Evolutionary conservation across 257 asterid species (phyloP), one percentile per base, ranked within the genome.

Genomic region (Nicotiana benthamiana): DNA sequence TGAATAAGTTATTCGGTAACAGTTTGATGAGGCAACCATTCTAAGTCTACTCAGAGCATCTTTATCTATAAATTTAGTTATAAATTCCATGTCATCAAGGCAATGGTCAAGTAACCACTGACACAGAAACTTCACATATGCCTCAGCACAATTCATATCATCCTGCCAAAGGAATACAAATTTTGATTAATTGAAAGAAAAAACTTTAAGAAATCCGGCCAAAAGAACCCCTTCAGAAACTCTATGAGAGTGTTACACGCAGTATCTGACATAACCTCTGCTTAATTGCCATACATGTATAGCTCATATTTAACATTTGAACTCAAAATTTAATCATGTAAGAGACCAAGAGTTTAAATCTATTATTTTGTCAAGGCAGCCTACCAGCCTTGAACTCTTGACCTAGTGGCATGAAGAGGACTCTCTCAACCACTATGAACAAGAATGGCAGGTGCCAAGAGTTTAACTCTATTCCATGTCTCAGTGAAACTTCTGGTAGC

Each of bases 141-240:
- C 98, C 89, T 96, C 99, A 34, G 99, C 99, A 80, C 99, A 96
- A 88, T 96, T 92, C 99, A 96, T 96, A 78, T 90, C 99, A 84
- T 96, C 97, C 98, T 96, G 84, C 85, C 40, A 91, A 56, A 85
- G 75, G 65, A 27, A 36, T 27, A 16, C 52, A 79, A 62, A 32
- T 8, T 22, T 48, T 64, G 61, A 64, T 12, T 24, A 74, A 48
- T 0, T 5, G 17, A 15, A 74, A 24, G n/a, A 48, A 16, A 60
- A 2, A 43, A 67, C 59, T 24, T 48, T 11, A 26, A 65, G 36
- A 80, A 80, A 40, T 30, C 60, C 36, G 28, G 7, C 2, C 48
- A 40, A 9, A 52, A 53, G 32, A 51, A 61, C 52, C 64, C 34
- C 51, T 36, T 28, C 15, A 63, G 79, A 48, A 72, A 72, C 28